Conservation (phyloP, 495 filamentous ascomycete species). For the Coniosporium apollinis region DNA sequence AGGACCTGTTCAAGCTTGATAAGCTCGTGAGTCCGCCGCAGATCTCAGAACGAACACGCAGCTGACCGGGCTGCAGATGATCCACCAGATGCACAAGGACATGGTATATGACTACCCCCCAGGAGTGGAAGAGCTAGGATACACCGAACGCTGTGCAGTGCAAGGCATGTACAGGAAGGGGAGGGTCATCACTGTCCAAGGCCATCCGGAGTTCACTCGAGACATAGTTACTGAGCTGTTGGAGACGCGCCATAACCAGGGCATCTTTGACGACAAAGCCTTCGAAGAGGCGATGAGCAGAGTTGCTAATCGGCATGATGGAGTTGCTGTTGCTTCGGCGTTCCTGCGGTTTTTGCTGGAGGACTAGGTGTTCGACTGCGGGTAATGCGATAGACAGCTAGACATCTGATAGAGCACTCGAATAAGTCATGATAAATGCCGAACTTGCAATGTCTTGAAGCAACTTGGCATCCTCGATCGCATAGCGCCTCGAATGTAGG, state of each 20-base stretch:
- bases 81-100: slow-evolving; percentile 87
- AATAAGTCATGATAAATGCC: too few relatives aligned
- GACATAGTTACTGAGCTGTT: slow-evolving; percentile 61
- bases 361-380: slow-evolving; percentile 9
- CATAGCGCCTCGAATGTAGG: too few relatives aligned
- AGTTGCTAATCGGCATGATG: slow-evolving; percentile 54
- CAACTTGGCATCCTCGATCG: too few relatives aligned
- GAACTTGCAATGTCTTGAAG: too few relatives aligned
- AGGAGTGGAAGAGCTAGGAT: slow-evolving; percentile 45
- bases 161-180: slow-evolving; percentile 65
- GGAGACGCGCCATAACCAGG: slow-evolving; percentile 35
- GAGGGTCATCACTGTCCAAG: slow-evolving; percentile 64
- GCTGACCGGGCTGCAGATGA: slow-evolving; percentile 32
- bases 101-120: slow-evolving; percentile 49
- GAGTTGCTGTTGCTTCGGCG: slow-evolving; percentile 44
- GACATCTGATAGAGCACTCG: background rate
- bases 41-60: background rate
- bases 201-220: slow-evolving; percentile 75
- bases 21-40: slow-evolving; percentile 38
- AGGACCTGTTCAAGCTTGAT: slow-evolving; percentile 52
- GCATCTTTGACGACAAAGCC: slow-evolving; percentile 47
- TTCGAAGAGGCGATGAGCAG: slow-evolving; percentile 50
- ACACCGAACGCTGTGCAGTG: slow-evolving; percentile 47
- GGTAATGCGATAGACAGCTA: too few relatives aligned
- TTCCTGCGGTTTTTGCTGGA: slow-evolving; percentile 65